Base-by-base conservation (phyloP, 495 filamentous ascomycete genomes). In the Lindgomyces ingoldianus region DNA sequence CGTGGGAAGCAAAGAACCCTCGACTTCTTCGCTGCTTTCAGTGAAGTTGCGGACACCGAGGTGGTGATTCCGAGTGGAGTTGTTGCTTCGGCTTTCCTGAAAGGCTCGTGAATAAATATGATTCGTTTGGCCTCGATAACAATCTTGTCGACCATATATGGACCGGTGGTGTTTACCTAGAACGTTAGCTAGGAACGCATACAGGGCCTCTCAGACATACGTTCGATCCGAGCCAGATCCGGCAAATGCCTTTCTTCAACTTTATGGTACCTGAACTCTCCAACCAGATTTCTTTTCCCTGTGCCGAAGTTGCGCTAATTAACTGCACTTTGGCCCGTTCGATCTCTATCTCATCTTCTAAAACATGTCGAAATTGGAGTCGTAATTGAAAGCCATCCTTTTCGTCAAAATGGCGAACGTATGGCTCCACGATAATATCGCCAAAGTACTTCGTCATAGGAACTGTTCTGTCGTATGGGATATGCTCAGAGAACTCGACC, bases 301-400 rank as follows among this genome's bases (percentile, higher is more conserved):
- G 79, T 21, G 79, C 83, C 24, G 77, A 74, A 9, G 70, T 67
- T 1, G 76, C 58, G 57, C 74, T 81, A 55, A 81, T 79, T 8
- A 96, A 78, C 39, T 85, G 85, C 24, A 95, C 75, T 48, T 82
- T 88, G 41, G 89, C 79, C 36, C 83, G 78, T 21, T 89, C 79
- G 11, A 93, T 78, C 41, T 84, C 78, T 53, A 97, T 81, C 4
- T 85, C 79, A 42, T 90, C 90, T 4, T 83, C 82, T 2, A 96
- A 76, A 0, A 96, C 74, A 74, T 90, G 93, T 33, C 83, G 79
- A 50, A 97, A 77, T 33, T 81, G 81, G 10, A 98, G 69, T 33
- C 81, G 79, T 33, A 96, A 73, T 33, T 88, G 83, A 65, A 96
- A 93, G 24, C 91, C 87, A 74, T 98, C 94, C 67, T 81, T 84